phyloP scores from a whole-genome alignment of 2,329 filamentous ascomycete species.

The Trichoderma guizhouense region DNA sequence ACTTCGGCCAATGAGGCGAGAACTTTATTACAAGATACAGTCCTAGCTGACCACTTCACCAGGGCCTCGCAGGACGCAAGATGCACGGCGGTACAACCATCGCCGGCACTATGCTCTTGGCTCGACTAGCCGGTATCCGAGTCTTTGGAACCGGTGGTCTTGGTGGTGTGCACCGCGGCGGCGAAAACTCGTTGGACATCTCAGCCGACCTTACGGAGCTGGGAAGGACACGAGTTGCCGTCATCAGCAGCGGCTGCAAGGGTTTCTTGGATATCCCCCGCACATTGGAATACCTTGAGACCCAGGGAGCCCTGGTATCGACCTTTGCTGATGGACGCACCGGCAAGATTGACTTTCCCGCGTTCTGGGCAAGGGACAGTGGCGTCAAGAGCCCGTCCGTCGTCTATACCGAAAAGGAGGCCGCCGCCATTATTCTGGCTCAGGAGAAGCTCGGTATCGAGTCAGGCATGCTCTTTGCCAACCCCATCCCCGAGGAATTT shows the following conservation, averaged over 20 bases:
- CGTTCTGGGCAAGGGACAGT: slow-evolving; percentile 89
- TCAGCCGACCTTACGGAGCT: slow-evolving; percentile 95
- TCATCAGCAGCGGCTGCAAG: slow-evolving; percentile 89
- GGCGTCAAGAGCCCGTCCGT: slow-evolving; percentile 74
- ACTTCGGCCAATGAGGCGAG: not conserved
- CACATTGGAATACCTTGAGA: slow-evolving; percentile 75
- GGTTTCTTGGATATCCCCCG: slow-evolving; percentile 90
- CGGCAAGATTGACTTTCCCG: slow-evolving; percentile 77
- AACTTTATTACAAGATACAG: not conserved
- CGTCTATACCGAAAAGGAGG: slow-evolving; percentile 72
- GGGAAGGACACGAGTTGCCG: slow-evolving; percentile 81
- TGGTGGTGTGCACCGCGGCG: slow-evolving; percentile 89
- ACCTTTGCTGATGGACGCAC: slow-evolving; percentile 83
- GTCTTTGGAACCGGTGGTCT: slow-evolving; percentile 94
- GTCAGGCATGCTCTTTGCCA: slow-evolving; percentile 83
- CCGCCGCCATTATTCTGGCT: slow-evolving; percentile 82
- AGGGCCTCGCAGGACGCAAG: slow-evolving; percentile 63
- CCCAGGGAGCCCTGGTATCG: slow-evolving; percentile 73
- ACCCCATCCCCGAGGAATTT: slow-evolving; percentile 71
- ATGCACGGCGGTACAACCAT: slow-evolving; percentile 91
- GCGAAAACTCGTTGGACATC: slow-evolving; percentile 82
- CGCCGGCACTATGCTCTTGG: slow-evolving; percentile 86
- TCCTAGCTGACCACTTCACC: not conserved
- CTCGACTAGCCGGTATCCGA: slow-evolving; percentile 80
- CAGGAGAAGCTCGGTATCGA: slow-evolving; percentile 69